Evolutionary conservation across 192 early-diverging fungal genomes (phyloP), one percentile per base, ranked within the genome.

Genomic region (Neocallimastix lanati): DNA sequence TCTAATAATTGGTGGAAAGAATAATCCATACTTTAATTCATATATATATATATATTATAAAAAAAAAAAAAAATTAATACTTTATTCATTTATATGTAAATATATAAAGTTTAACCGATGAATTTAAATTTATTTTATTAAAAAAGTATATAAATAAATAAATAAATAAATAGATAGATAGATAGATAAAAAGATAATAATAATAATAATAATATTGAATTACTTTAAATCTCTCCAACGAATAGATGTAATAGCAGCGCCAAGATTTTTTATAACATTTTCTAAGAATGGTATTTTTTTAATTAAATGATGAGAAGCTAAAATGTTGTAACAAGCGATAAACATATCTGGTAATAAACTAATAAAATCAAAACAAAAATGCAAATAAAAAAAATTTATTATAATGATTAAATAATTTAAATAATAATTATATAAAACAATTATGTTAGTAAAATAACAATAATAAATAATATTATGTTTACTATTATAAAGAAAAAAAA

Each of bases 321-420:
- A 85, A 1, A 89, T 87, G 78, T 95, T 92, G 79, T 95, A 96
- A 0, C 89, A 87, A 37, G 94, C 86, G n/a, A 93, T 84, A 33
- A 90, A 91, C 76, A 94, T 81, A 13, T 90, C 91, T 18, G 94
- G 94, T 28, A 96, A 82, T 25, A 96, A 82, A 28, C 91, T 89
- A 82, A 78, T 37, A 37, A 37, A 37, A 13, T 37, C 13, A 13
- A n/a, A n/a, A n/a, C n/a, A n/a, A n/a, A n/a, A n/a, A n/a, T n/a
- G n/a, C n/a, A n/a, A n/a, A n/a, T n/a, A n/a, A n/a, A n/a, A n/a
- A n/a, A n/a, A n/a, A n/a, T n/a, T n/a, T n/a, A n/a, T n/a, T n/a
- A n/a, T n/a, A n/a, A n/a, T n/a, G n/a, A n/a, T n/a, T n/a, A n/a
- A n/a, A n/a, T n/a, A n/a, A n/a, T n/a, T n/a, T n/a, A n/a, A n/a